Base-by-base conservation (phyloP, 1,139 yeast species). In the Saccharomyces hybrid region DNA sequence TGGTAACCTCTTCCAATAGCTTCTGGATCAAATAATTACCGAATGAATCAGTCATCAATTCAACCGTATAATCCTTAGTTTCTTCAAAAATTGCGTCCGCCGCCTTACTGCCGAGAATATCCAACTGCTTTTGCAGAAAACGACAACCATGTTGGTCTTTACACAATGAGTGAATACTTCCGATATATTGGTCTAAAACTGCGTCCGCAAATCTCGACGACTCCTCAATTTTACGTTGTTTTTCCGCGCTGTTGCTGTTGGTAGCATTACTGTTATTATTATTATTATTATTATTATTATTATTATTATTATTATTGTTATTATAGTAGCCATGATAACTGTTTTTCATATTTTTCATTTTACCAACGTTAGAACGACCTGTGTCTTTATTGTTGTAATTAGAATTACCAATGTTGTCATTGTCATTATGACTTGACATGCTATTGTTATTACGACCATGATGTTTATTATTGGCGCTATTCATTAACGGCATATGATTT, bases 81-180 rank as follows among this genome's bases (percentile, higher is more conserved):
- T 93, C 97, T 56, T 83, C 82, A 71, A 89, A 91, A 47, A 93
- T 88, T 68, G 83, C 68, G 28, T 69, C 64, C 4, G 75, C 77
- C 31, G 74, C 82, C 48, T 77, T 69, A 28, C 73, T 73, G 34
- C 76, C 76, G 16, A 63, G 70, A 7, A 62, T 27, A 59, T 89
- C 96, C 56, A 93, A 76, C 70, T 88, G 91, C 58, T 86, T 82
- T 71, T 93, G 99, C 62, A 93, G 75, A 68, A 86, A 89, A 53
- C 99, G 79, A 70, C 99, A 93, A 2, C 99, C 99, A 67, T 90
- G 95, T 70, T 93, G 99, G 69, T 93, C 99, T 67, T 85, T 88
- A 67, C 98, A 89, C 56, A 93, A 75, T 0, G 84, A 75, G 62
- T 83, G 82, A 34, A 93, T 83, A 59, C 87, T 88, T 20, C 88